Evolutionary conservation across 371 early-diverging fungal species (phyloP).

Genomic region (Zychaea mexicana): DNA sequence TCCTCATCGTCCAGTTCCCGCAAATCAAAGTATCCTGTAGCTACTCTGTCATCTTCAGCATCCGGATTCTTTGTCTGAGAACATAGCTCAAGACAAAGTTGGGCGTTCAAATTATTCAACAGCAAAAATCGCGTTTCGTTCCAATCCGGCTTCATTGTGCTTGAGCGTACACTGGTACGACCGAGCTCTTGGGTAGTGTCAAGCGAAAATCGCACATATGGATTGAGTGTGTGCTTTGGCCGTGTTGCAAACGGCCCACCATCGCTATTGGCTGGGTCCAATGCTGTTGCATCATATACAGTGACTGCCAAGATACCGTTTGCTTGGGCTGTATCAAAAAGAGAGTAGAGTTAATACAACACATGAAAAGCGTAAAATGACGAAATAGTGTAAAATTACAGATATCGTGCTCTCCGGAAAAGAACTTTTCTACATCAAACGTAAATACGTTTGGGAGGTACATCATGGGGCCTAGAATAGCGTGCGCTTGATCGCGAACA

Average conservation of each 20-base stretch:
- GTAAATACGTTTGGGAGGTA: slow-evolving; percentile 84
- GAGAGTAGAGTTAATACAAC: background rate
- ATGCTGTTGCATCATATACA: slow-evolving; percentile 72
- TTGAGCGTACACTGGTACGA: slow-evolving; percentile 57
- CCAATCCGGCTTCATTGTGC: slow-evolving; percentile 64
- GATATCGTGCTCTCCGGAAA: slow-evolving; percentile 67
- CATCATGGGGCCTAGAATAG: slow-evolving; percentile 80
- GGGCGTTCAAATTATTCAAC: slow-evolving; percentile 54
- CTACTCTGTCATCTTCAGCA: slow-evolving; percentile 36
- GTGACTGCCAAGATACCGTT: slow-evolving; percentile 87
- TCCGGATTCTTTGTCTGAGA: slow-evolving; percentile 22
- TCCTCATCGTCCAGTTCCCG: slow-evolving; percentile 51
- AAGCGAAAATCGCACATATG: slow-evolving; percentile 75
- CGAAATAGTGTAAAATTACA: slow-evolving; percentile 20
- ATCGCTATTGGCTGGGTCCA: slow-evolving; percentile 54
- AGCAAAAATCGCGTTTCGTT: slow-evolving; percentile 61
- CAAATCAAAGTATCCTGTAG: slow-evolving; percentile 52
- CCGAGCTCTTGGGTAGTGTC: slow-evolving; percentile 73
- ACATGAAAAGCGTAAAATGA: background rate
- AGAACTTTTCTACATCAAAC: slow-evolving; percentile 81
- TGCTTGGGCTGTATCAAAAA: slow-evolving; percentile 44
- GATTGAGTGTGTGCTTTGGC: slow-evolving; percentile 50
- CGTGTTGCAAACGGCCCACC: slow-evolving; percentile 34
- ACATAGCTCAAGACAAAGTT: slow-evolving; percentile 44
- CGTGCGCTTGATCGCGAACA: slow-evolving; percentile 79